These are phyloP conservation scores for Termitomyces sp. DNA, from an alignment of 768 basidiomycete species.

Conservation along the genomic window DNA sequence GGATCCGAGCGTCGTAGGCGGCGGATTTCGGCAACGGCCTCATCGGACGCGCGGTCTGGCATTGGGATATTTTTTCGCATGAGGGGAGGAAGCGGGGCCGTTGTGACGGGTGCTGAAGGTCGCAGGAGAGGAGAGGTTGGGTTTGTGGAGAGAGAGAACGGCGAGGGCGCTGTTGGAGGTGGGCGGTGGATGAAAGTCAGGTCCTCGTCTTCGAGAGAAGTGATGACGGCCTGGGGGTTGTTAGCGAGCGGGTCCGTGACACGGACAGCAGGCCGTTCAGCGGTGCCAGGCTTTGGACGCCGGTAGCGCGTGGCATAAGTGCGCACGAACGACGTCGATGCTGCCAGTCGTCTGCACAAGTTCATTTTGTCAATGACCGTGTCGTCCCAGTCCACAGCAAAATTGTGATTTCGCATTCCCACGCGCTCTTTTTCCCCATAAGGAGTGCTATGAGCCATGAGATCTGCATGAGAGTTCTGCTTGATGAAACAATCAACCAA, in stretches of 20 bases:
- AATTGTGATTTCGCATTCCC: constrained; percentile 9
- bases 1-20: constrained; percentile 56
- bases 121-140: constrained; percentile 70
- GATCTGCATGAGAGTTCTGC: too few relatives aligned
- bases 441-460: not conserved
- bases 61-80: constrained; percentile 28
- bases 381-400: not conserved
- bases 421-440: constrained; percentile 5
- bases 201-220: constrained; percentile 42
- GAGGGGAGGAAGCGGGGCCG: constrained; percentile 39
- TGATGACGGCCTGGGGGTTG: constrained; percentile 47
- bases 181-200: constrained; percentile 82
- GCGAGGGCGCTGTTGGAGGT: constrained; percentile 73
- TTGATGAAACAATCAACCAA: too few relatives aligned
- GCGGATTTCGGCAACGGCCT: constrained; percentile 50
- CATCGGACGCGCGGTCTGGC: constrained; percentile 41
- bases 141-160: constrained; percentile 60
- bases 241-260: constrained; percentile 52
- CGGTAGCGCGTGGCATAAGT: constrained; percentile 42
- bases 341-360: constrained; percentile 19
- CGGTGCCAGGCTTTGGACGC: constrained; percentile 43
- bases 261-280: constrained; percentile 51
- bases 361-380: constrained; percentile 13
- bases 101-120: constrained; percentile 22
- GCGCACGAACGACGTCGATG: constrained; percentile 22